These are phyloP conservation scores for Physocladia obscura DNA, from an alignment of 192 early-diverging fungal species.

Conservation along the genomic window DNA sequence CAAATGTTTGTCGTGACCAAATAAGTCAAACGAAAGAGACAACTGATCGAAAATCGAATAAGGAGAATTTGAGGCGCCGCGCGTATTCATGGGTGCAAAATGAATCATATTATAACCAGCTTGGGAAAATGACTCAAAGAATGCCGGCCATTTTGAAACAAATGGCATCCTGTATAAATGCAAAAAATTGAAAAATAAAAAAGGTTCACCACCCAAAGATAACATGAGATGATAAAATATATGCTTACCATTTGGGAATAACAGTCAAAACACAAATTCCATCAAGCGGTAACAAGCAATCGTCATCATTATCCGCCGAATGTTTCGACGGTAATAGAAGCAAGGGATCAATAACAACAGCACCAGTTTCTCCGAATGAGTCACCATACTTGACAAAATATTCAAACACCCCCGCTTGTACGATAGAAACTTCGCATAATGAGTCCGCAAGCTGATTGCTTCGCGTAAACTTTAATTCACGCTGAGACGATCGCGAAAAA, in stretches of 20 bases:
- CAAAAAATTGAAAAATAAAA: not conserved
- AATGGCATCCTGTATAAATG: conserved; percentile 69
- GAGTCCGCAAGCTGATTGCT: conserved; percentile 53
- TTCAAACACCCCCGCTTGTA: conserved; percentile 78
- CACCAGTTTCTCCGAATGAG: conserved; percentile 30
- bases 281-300: conserved; percentile 73
- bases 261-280: conserved; percentile 87
- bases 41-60: conserved; percentile 96
- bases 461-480: conserved; percentile 28
- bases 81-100: conserved; percentile 89
- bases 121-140: conserved; percentile 69
- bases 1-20: conserved; percentile 56
- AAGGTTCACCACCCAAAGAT: no score
- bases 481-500: conserved; percentile 45
- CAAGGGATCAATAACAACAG: conserved; percentile 85
- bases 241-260: conserved; percentile 94
- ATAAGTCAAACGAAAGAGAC: conserved; percentile 83
- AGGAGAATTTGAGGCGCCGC: conserved; percentile 94
- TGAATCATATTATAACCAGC: conserved; percentile 98
- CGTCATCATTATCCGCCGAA: conserved; percentile 7
- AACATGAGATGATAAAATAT: no score
- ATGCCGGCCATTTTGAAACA: conserved; percentile 71
- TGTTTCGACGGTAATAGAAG: conserved; percentile 52
- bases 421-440: conserved; percentile 64
- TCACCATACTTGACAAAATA: conserved; percentile 66